Conservation (phyloP, 2,329 filamentous ascomycete genomes). For the Lanzia echinophila region DNA sequence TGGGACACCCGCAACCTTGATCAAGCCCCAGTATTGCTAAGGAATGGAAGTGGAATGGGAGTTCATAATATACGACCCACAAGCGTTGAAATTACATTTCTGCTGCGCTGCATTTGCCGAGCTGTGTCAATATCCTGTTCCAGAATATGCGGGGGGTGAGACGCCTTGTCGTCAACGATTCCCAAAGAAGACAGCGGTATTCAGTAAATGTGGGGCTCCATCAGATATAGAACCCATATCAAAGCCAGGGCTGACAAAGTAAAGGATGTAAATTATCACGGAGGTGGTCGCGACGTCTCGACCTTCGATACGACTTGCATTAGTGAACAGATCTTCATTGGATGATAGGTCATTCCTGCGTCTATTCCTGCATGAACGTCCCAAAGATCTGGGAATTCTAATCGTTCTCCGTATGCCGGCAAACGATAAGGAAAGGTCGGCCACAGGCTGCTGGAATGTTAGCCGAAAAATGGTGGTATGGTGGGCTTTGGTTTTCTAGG, state of each 20-base stretch:
- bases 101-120: background rate
- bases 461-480: background rate
- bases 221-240: background rate
- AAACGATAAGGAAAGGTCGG: background rate
- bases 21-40: background rate
- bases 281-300: background rate
- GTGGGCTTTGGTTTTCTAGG: background rate
- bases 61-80: background rate
- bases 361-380: background rate
- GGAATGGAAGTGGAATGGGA: background rate
- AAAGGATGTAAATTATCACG: background rate
- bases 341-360: background rate
- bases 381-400: slow-evolving; percentile 1
- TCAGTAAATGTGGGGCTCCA: background rate
- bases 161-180: background rate
- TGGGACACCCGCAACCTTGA: background rate
- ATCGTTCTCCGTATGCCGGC: background rate
- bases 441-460: background rate
- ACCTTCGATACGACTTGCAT: background rate
- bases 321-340: background rate
- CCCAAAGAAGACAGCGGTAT: background rate
- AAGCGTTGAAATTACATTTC: background rate
- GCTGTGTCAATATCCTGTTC: background rate
- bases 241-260: background rate
- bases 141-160: background rate